Evolutionary conservation across 768 basidiomycete species (phyloP).

Genomic region (Heimioporus sp.): DNA sequence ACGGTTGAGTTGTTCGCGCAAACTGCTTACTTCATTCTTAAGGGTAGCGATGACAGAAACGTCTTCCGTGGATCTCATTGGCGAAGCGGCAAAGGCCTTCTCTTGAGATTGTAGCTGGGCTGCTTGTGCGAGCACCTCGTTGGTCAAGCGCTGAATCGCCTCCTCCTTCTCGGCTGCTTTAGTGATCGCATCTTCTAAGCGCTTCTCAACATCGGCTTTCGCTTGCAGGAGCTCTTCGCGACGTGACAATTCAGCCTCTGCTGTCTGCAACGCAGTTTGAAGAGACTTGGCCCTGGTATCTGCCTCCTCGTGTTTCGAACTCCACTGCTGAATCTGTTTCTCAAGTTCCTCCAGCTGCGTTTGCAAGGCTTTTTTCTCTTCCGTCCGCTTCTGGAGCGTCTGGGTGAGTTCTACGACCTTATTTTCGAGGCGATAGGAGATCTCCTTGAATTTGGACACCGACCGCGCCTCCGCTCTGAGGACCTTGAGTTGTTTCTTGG

Average conservation of each 20-base stretch:
- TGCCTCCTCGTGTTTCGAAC: slow-evolving; percentile 83
- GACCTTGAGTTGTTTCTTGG: slow-evolving; percentile 78
- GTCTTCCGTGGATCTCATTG: slow-evolving; percentile 75
- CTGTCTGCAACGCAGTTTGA: slow-evolving; percentile 62
- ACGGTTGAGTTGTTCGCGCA: slow-evolving; percentile 94
- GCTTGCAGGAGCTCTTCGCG: slow-evolving; percentile 71
- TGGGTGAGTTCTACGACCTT: slow-evolving; percentile 99
- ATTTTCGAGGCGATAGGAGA: slow-evolving; percentile 96
- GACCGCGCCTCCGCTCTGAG: slow-evolving; percentile 93
- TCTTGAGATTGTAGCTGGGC: slow-evolving; percentile 75
- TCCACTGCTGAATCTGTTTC: slow-evolving; percentile 83
- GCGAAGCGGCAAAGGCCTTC: slow-evolving; percentile 61
- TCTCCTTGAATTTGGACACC: slow-evolving; percentile 97
- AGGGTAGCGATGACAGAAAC: slow-evolving; percentile 82
- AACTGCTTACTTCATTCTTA: slow-evolving; percentile 87
- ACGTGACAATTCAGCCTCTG: slow-evolving; percentile 68
- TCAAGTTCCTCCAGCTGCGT: slow-evolving; percentile 75
- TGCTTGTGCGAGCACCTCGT: slow-evolving; percentile 72
- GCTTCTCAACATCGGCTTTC: slow-evolving; percentile 79
- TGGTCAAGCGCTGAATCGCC: slow-evolving; percentile 75
- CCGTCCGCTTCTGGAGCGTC: slow-evolving; percentile 81
- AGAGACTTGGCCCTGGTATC: slow-evolving; percentile 72
- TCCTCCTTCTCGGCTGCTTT: slow-evolving; percentile 83
- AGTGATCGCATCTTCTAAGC: slow-evolving; percentile 72
- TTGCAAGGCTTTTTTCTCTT: slow-evolving; percentile 87